These are phyloP conservation scores for Clathrus columnatus DNA, from an alignment of 768 basidiomycete genomes.

Conservation along the genomic window DNA sequence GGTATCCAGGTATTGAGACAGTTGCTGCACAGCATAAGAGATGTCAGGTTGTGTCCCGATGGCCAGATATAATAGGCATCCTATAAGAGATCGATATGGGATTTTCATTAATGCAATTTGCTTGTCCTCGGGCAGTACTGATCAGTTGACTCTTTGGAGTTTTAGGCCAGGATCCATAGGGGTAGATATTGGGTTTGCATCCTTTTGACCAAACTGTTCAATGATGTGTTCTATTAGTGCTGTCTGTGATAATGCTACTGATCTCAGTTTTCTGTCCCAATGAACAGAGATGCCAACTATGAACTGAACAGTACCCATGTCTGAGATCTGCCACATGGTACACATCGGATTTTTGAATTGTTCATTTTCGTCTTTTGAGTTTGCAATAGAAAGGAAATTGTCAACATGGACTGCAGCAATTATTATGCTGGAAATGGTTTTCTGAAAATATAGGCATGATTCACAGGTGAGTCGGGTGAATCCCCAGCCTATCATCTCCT, in stretches of 20 bases:
- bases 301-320: background rate
- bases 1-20: constrained; percentile 7
- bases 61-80: constrained; percentile 15
- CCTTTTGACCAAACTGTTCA: background rate
- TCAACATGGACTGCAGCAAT: background rate
- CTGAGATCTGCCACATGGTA: background rate
- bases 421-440: background rate
- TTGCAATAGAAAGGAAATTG: background rate
- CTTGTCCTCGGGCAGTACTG: constrained; percentile 2
- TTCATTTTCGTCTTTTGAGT: background rate
- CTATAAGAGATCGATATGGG: constrained; percentile 6
- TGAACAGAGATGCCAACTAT: background rate
- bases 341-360: no score
- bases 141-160: background rate
- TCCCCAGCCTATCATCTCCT: background rate
- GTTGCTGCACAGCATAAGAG: constrained; percentile 6
- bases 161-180: background rate
- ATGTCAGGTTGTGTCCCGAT: constrained; percentile 11
- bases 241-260: background rate
- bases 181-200: background rate
- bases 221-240: background rate
- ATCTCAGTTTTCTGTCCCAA: background rate
- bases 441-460: background rate
- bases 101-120: background rate
- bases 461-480: background rate